Percentiles rank a stretch among this genome's conserved stretches.
Conservation (phyloP, 108 stramenopile genomes). For the Skeletonema marinoi region DNA sequence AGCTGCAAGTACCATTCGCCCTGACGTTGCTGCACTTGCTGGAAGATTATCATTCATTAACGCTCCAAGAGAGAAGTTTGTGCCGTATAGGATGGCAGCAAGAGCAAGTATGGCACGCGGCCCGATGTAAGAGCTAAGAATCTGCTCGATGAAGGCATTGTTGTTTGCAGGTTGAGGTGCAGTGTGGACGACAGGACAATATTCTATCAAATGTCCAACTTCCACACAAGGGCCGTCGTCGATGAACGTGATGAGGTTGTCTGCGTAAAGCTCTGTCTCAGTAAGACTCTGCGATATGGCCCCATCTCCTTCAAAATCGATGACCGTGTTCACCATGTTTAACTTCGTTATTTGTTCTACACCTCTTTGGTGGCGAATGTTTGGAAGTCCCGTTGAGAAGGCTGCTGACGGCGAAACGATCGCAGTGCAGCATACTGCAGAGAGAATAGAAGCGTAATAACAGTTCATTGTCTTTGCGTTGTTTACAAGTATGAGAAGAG, state of each 20-base stretch:
- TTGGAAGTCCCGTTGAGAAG: not conserved
- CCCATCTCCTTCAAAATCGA: not conserved
- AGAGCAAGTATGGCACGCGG: constrained; percentile 30
- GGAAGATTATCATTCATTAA: constrained; percentile 54
- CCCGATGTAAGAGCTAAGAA: constrained; percentile 36
- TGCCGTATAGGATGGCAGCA: constrained; percentile 47
- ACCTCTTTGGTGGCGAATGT: not conserved
- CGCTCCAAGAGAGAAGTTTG: constrained; percentile 50
- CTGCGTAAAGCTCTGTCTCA: not conserved
- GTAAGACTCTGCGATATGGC: not conserved
- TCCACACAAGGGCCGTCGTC: not conserved
- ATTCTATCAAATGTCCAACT: constrained; percentile 1
- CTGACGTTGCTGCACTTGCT: constrained; percentile 42
- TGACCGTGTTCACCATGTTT: not conserved
- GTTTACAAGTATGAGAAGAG: not conserved
- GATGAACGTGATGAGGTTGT: not conserved
- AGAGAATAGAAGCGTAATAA: not conserved
- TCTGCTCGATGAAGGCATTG: constrained; percentile 20
- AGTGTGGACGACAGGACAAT: not conserved
- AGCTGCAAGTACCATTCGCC: constrained; percentile 41
- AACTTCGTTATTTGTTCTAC: not conserved
- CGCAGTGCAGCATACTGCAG: not conserved
- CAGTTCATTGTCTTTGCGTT: not conserved
- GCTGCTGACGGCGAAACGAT: not conserved
- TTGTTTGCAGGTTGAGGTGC: not conserved